Conservation (phyloP, 129 eudicot genomes). For the Pittosporum tobira region DNA sequence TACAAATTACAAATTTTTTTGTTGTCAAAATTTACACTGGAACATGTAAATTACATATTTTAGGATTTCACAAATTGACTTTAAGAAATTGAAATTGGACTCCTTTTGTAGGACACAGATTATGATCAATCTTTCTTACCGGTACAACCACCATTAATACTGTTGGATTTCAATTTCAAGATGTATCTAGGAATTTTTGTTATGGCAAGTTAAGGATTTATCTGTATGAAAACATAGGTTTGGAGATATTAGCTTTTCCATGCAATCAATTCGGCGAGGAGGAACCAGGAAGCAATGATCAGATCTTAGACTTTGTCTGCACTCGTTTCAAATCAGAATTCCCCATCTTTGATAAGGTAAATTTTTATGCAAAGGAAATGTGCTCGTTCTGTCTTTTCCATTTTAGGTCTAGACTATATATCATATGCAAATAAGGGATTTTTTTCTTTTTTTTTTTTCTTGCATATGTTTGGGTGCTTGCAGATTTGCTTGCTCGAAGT, state of each 20-base stretch:
- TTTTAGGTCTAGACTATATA: not conserved
- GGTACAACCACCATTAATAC: too few species aligned
- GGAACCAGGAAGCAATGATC: constrained; percentile 78
- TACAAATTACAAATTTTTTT: too few species aligned
- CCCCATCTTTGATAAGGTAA: constrained; percentile 72
- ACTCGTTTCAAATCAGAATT: constrained; percentile 81
- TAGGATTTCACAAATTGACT: too few species aligned
- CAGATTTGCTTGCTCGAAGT: too few species aligned
- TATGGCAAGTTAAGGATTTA: not conserved
- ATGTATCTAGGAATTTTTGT: not conserved
- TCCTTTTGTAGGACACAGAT: too few species aligned
- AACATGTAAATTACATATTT: too few species aligned
- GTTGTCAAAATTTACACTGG: too few species aligned
- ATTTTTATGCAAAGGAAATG: not conserved
- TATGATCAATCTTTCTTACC: too few species aligned
- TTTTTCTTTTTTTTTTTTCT: not conserved
- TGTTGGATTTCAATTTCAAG: not conserved
- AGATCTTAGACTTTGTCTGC: constrained; percentile 75
- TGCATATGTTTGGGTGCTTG: not conserved
- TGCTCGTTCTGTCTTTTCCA: not conserved
- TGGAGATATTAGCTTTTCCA: constrained; percentile 84
- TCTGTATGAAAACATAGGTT: constrained; percentile 32
- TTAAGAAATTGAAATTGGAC: too few species aligned
- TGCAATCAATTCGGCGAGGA: constrained; percentile 90
- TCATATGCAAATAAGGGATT: not conserved